Percentiles rank a stretch among this genome's conserved stretches.
Evolutionary conservation across 2,329 filamentous ascomycete species (phyloP).

Genomic region (Aulographum hederae): DNA sequence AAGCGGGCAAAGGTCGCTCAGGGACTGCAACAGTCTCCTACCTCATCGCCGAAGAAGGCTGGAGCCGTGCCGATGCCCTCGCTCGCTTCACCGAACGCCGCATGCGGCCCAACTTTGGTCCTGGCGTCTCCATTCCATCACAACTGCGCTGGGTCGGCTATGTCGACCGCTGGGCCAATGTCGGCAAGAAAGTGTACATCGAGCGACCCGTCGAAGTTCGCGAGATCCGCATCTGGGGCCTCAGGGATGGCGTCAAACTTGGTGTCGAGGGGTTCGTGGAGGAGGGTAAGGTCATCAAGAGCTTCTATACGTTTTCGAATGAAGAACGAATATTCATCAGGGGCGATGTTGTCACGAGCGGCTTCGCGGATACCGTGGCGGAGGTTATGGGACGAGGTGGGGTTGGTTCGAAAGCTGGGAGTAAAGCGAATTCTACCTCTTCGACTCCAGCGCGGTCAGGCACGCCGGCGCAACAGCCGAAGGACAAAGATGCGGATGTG

Average conservation of each 20-base stretch:
- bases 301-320: slow-evolving; percentile 62
- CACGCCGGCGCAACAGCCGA: slow-evolving; percentile 5
- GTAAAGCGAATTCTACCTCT: no score
- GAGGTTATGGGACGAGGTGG: slow-evolving; percentile 24
- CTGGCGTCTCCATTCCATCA: slow-evolving; percentile 82
- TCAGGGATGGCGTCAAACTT: slow-evolving; percentile 76
- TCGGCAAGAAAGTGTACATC: slow-evolving; percentile 61
- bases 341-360: slow-evolving; percentile 26
- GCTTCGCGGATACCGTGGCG: slow-evolving; percentile 25
- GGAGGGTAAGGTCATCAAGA: slow-evolving; percentile 73
- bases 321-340: slow-evolving; percentile 36
- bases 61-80: slow-evolving; percentile 45
- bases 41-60: slow-evolving; percentile 70
- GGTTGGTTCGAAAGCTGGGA: slow-evolving; percentile 9
- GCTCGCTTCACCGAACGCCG: slow-evolving; percentile 59
- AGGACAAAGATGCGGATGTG: slow-evolving; percentile 5
- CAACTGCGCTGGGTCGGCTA: slow-evolving; percentile 79
- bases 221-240: slow-evolving; percentile 79
- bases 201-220: slow-evolving; percentile 70
- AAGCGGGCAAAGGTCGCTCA: slow-evolving; percentile 86
- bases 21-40: slow-evolving; percentile 81
- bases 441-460: not conserved
- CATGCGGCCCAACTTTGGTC: slow-evolving; percentile 79
- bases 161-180: slow-evolving; percentile 67
- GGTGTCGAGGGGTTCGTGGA: slow-evolving; percentile 71